A percentile compares a stretch with the other conserved stretches of the same genome.
These are phyloP conservation scores for Trametes versicolor DNA, from an alignment of 1,284 basidiomycete species.

Conservation along the genomic window DNA sequence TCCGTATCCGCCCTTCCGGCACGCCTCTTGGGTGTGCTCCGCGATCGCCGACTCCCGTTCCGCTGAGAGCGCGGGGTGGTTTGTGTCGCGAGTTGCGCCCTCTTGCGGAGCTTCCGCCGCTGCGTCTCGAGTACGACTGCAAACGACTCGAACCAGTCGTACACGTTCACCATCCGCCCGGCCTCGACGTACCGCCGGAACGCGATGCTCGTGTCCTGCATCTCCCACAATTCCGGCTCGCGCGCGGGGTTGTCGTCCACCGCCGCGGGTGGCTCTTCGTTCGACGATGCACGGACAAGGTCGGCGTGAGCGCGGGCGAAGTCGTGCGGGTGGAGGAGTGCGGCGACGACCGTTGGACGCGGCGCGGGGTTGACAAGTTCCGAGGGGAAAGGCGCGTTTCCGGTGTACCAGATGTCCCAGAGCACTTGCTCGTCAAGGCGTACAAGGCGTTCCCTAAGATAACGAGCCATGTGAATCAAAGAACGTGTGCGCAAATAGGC, in stretches of 20 bases:
- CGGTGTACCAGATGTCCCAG: conserved; percentile 80
- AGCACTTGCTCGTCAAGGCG: conserved; percentile 60
- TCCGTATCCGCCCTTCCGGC: conserved; percentile 16
- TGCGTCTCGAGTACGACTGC: conserved; percentile 67
- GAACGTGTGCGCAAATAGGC: neutral
- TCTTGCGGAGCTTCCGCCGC: conserved; percentile 40
- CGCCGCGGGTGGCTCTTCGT: conserved; percentile 5
- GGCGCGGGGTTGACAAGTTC: conserved; percentile 80
- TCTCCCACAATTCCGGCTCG: conserved; percentile 52
- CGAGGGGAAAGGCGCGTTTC: conserved; percentile 65
- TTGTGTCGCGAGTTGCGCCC: neutral
- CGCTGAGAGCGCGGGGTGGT: neutral
- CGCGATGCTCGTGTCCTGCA: conserved; percentile 78
- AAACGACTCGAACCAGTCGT: conserved; percentile 85
- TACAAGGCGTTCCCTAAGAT: conserved; percentile 51
- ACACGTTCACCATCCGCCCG: conserved; percentile 81
- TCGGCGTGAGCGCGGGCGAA: conserved; percentile 46
- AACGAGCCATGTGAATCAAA: neutral
- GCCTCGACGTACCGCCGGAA: conserved; percentile 79
- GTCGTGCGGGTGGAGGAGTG: conserved; percentile 66
- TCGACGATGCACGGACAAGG: conserved; percentile 23
- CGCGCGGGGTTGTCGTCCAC: conserved; percentile 36
- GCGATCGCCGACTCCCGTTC: conserved; percentile 7
- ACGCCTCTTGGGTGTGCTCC: conserved; percentile 17
- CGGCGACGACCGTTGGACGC: conserved; percentile 65